Base-by-base conservation (phyloP, 1,139 yeast species). In the Debaryomyces robertsiae region DNA sequence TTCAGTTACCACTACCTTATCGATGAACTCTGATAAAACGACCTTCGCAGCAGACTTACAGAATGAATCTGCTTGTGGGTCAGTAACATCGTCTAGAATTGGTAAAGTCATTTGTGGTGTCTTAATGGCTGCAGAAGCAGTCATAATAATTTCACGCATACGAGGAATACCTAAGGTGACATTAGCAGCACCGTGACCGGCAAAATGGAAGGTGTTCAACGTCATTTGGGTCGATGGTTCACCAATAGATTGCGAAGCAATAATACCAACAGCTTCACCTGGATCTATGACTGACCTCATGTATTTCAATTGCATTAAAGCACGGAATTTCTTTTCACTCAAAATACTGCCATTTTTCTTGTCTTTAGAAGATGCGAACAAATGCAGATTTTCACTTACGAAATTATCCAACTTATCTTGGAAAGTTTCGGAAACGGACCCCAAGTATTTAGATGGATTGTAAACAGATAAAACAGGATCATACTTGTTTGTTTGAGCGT, bases 211-310 rank as follows among this genome's bases (percentile, higher is more conserved):
- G 41, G 99, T 94, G 67, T 94, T 94, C 60, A 94, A 79, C 15
- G 99, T 94, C 99, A 94, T 94, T 73, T 94, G 99, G 5, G 99
- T 94, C 3, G 98, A 90, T 39, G 99, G 99, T 69, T 94, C 99
- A 70, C 99, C 99, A 62, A 94, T 84, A 42, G 98, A 91, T 69
- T 94, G 98, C 30, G 98, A 87, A 7, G 98, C 98, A 68, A 94
- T 86, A 59, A 94, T 91, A 67, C 99, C 99, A 44, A 94, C 98
- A 37, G 97, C 82, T 67, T 94, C 99, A 61, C 99, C 98, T 9
- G 99, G 98, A 57, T 90, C 81, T 42, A 93, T 82, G 51, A 91
- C 74, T 9, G 98, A 89, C 61, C 95, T 86, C 97, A 93, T 94
- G 69, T 94, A 94, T 67, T 93, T 93, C 73, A 94, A 79, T 72